Conservation (phyloP, 208 protist species). For the Trypanosomatidae sp. region DNA sequence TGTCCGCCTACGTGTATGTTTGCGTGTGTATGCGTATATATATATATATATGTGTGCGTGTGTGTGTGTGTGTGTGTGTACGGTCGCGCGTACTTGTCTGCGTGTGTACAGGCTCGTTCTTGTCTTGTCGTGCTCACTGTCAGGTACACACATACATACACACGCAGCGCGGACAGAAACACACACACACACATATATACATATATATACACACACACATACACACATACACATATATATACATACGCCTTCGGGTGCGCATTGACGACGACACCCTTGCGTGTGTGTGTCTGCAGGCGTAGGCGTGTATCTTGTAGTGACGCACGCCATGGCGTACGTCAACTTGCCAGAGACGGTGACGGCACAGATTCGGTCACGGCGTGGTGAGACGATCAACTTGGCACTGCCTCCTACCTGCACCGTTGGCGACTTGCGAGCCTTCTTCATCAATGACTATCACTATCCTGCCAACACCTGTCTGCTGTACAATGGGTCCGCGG, state of each 20-base stretch:
- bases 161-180: background rate
- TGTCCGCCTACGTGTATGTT: no score
- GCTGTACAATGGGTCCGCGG: conserved; percentile 12
- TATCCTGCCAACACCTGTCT: conserved; percentile 39
- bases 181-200: background rate
- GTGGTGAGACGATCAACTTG: conserved; percentile 63
- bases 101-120: no score
- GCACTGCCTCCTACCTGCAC: conserved; percentile 26
- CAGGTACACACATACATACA: background rate
- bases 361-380: conserved; percentile 36
- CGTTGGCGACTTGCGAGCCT: conserved; percentile 35
- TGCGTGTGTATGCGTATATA: no score
- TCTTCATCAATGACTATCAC: conserved; percentile 53
- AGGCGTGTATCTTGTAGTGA: no score
- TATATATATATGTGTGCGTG: no score
- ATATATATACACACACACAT: background rate
- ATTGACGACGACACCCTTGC: background rate
- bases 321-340: conserved; percentile 14
- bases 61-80: no score
- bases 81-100: no score
- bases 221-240: background rate
- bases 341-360: conserved; percentile 14
- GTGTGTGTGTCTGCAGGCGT: no score
- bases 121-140: background rate
- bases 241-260: background rate